Base-by-base conservation (phyloP, 202 grass and related monocot species). In the Setaria italica region DNA sequence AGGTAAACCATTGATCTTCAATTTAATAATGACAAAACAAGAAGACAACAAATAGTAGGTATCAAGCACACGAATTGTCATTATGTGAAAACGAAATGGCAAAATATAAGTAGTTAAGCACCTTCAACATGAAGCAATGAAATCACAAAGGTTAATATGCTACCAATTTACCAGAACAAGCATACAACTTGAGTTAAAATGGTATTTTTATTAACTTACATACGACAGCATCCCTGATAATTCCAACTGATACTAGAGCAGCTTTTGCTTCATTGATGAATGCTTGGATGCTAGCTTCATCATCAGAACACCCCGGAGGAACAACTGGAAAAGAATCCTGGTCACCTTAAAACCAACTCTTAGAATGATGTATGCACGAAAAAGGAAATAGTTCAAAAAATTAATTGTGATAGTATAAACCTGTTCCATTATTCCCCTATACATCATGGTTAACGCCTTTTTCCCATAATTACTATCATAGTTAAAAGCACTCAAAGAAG, bases 381-480 rank as follows among this genome's bases (percentile, higher is more conserved):
- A 78, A 82, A 53, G 39, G 78, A 77, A 80, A 82, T 46, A 63
- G 71, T 75, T 58, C 30, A 70, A 53, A 72, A 75, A 87, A 79
- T 49, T 55, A 80, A 77, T 35, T 82, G 41, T 29, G 81, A 84
- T 30, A 76, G 80, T 77, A 88, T 65, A 85, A 58, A 99, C 97
- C 94, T 92, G 94, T 68, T 92, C 94, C 97, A 99, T 97, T 94
- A 99, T 94, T 85, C 97, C 94, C 80, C 87, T 91, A 78, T 99
- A 99, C 87, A 94, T 90, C 81, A 92, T 90, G 14, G 88, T 88
- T 49, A 99, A 84, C 0, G 97, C 94, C 45, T 87, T 99, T 83
- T 92, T 99, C 70, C 97, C 97, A 17, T 93, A 94, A 70, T 86
- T 99, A 86, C 92, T 97, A 80, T 99, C 97, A 53, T 91, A 99